Evolutionary conservation across 345 rosid species (phyloP).

Genomic region (Viola odorata): DNA sequence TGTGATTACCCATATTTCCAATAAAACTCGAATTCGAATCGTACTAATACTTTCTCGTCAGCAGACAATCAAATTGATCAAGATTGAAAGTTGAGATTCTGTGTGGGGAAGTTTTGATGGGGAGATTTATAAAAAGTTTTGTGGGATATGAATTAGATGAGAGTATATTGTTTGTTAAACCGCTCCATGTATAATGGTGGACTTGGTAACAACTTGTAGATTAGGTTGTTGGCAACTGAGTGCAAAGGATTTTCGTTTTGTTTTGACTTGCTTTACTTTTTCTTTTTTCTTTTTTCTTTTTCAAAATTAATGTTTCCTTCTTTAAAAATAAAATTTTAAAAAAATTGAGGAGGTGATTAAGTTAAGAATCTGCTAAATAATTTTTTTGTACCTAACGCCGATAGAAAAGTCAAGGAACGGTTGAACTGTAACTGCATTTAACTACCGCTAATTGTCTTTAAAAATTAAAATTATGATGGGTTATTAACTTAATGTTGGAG

Average conservation of each 20-base stretch:
- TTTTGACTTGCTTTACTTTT: neutral
- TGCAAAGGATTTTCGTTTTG: slow-evolving; percentile 17
- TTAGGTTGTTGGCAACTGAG: slow-evolving; percentile 27
- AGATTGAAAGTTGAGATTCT: too few species aligned
- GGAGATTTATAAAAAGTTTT: neutral
- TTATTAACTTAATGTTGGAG: slow-evolving; percentile 5
- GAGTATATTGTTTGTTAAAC: slow-evolving; percentile 50
- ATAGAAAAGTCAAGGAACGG: slow-evolving; percentile 36
- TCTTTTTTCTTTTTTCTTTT: too few species aligned
- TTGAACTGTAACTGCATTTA: slow-evolving; percentile 39
- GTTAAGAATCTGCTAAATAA: neutral
- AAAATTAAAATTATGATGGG: neutral
- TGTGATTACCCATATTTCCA: slow-evolving; percentile 67
- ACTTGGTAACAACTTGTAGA: slow-evolving; percentile 22
- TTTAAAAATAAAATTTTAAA: too few species aligned
- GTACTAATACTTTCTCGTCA: too few species aligned
- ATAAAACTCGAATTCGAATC: too few species aligned
- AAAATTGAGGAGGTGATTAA: too few species aligned
- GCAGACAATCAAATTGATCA: too few species aligned
- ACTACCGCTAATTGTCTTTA: slow-evolving; percentile 9
- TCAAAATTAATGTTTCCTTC: too few species aligned
- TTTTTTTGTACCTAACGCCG: slow-evolving; percentile 12
- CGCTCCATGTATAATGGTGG: slow-evolving; percentile 58
- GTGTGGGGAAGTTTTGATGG: neutral
- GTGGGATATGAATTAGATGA: neutral